These are phyloP conservation scores for Ziziphus jujuba DNA, from an alignment of 306 rosid species.

Conservation along the genomic window DNA sequence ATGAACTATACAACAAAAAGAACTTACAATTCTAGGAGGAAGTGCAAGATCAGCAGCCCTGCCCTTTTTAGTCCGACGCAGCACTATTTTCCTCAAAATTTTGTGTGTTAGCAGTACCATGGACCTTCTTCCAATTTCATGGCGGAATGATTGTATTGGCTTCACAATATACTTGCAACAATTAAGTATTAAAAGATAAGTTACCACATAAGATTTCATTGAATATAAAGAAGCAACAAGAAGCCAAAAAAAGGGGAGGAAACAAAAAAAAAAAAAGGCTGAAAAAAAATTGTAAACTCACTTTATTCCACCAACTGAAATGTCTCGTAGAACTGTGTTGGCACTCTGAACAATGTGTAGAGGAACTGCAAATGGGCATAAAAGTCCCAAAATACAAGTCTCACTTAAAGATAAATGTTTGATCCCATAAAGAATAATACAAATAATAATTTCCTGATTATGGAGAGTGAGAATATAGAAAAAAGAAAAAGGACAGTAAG, in stretches of 20 bases:
- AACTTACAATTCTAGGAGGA: conserved; percentile 91
- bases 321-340: conserved; percentile 76
- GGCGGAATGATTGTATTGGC: conserved; percentile 57
- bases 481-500: not conserved
- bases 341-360: conserved; percentile 61
- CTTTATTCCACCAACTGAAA: conserved; percentile 99
- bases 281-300: conserved; percentile 41
- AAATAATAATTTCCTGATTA: conserved; percentile 1
- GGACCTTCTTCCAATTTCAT: conserved; percentile 50
- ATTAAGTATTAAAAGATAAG: conserved; percentile 20
- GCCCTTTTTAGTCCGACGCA: conserved; percentile 88
- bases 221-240: conserved; percentile 1
- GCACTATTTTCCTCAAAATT: conserved; percentile 63
- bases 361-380: conserved; percentile 46
- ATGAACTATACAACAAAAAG: conserved; percentile 15
- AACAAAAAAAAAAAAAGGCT: conserved; percentile 15
- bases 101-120: conserved; percentile 79
- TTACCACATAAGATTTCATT: conserved; percentile 7
- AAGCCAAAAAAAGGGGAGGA: not conserved
- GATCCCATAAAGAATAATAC: not conserved
- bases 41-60: conserved; percentile 95
- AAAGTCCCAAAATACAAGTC: conserved; percentile 13
- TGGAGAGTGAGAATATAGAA: not conserved
- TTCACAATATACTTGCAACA: conserved; percentile 58
- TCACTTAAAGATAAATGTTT: conserved; percentile 1